A percentile compares a stretch with the other conserved stretches of the same genome.
These are phyloP conservation scores for Viridothelium virens DNA, from an alignment of 495 filamentous ascomycete genomes.

Conservation along the genomic window DNA sequence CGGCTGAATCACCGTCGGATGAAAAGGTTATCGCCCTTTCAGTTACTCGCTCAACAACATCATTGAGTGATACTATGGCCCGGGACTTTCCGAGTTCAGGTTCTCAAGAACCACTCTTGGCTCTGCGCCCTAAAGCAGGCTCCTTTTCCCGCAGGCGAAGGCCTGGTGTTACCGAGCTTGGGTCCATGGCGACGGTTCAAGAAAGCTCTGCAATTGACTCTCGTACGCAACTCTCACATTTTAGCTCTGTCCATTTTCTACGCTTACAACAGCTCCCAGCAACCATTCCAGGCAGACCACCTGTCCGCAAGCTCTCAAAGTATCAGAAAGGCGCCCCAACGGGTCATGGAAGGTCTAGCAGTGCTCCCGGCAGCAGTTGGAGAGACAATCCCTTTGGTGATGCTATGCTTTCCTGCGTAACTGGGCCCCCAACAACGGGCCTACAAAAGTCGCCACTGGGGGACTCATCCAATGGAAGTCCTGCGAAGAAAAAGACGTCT, in stretches of 20 bases:
- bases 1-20: background rate
- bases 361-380: slow-evolving; percentile 46
- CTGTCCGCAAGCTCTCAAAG: slow-evolving; percentile 37
- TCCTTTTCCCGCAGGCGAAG: slow-evolving; percentile 47
- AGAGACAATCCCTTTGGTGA: slow-evolving; percentile 28
- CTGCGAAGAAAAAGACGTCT: slow-evolving; percentile 16
- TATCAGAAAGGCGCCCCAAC: slow-evolving; percentile 18
- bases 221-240: slow-evolving; percentile 47
- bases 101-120: slow-evolving; percentile 19
- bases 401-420: slow-evolving; percentile 27
- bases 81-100: background rate
- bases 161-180: slow-evolving; percentile 55
- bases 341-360: slow-evolving; percentile 54
- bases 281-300: slow-evolving; percentile 63
- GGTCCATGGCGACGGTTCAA: slow-evolving; percentile 60
- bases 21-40: slow-evolving; percentile 30
- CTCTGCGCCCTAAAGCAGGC: slow-evolving; percentile 22
- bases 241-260: slow-evolving; percentile 16
- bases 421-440: slow-evolving; percentile 11
- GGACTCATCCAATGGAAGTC: slow-evolving; percentile 2
- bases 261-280: slow-evolving; percentile 37
- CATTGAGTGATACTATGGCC: slow-evolving; percentile 28
- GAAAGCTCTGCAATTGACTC: slow-evolving; percentile 59
- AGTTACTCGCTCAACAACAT: slow-evolving; percentile 29
- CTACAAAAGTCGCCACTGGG: background rate